Base-by-base conservation (phyloP, 306 rosid genomes). In the Cicer bijugum region DNA sequence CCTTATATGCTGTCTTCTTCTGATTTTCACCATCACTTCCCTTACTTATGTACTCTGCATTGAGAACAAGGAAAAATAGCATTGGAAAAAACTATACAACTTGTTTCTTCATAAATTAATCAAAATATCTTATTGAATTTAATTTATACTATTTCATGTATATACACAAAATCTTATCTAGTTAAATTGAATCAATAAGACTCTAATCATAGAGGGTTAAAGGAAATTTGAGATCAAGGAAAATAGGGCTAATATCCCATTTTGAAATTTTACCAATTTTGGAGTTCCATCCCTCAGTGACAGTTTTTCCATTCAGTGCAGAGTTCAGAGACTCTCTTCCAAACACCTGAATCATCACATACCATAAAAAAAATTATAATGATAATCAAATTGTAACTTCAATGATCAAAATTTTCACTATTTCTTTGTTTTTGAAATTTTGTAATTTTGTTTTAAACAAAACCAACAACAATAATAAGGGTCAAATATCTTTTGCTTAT, bases 301-400 rank as follows among this genome's bases (percentile, higher is more conserved):
- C 33, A 67, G 53, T 85, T 64, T 86, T 88, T 61, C 74, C 85
- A 20, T 45, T 74, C 71, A 69, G 42, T 60, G 82, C 86, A 69
- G 86, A 79, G 67, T 78, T 86, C 74, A 82, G 80, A 75, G 90
- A 84, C 23, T 86, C 97, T 82, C 89, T 87, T 67, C 92, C 88
- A 5, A 87, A 46, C 44, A 85, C 86, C 98, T 91, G 69, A 76
- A 43, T 60, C 69, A 80, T 46, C 44, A 65, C 12, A 71, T 64
- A 14, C 28, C 47, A 47, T 43, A 9, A 82, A 46, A 77, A 82
- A 46, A 20, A 20, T 33, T 33, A 33, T 59, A 64, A 12, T 9
- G 19, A 45, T 8, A 12, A 20, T 8, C 6, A 43, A 65, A 40
- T 15, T 9, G 0, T 14, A 23, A 23, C 33, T 2, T 0, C 2